These are phyloP conservation scores for Omphalea diandra DNA, from an alignment of 441 rosid genomes.

Conservation along the genomic window DNA sequence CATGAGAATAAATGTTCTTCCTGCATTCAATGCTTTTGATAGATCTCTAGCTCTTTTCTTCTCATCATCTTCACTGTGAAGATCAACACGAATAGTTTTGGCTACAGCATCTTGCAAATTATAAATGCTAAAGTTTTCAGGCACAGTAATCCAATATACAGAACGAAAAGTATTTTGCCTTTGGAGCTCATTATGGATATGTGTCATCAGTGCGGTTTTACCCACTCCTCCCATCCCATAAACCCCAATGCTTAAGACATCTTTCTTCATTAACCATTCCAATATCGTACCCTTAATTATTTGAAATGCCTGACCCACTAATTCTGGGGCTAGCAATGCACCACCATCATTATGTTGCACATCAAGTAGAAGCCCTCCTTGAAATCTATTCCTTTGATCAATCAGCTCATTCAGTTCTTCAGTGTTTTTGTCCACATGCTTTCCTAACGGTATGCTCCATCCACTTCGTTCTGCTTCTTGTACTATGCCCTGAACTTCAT, in stretches of 20 bases:
- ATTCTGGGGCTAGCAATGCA: background rate
- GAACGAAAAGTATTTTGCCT: background rate
- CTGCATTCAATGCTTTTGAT: background rate
- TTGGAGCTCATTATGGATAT: background rate
- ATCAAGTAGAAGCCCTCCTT: too few relatives aligned
- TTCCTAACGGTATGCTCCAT: too few relatives aligned
- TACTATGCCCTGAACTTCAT: too few relatives aligned
- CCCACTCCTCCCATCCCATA: conserved; percentile 11
- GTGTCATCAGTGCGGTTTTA: background rate
- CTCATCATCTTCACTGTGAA: background rate
- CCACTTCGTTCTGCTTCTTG: too few relatives aligned
- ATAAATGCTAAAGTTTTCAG: background rate
- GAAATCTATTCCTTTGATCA: too few relatives aligned
- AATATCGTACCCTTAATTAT: background rate
- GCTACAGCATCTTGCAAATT: background rate
- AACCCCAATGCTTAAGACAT: background rate
- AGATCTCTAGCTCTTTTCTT: background rate
- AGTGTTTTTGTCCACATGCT: too few relatives aligned
- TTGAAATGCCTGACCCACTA: background rate
- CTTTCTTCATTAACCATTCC: background rate
- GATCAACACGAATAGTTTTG: background rate
- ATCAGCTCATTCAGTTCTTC: too few relatives aligned
- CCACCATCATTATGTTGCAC: too few relatives aligned
- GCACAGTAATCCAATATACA: conserved; percentile 7
- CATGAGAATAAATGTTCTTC: background rate